Conservation (phyloP, 2,329 filamentous ascomycete species). For the Cladorrhinum sp. region DNA sequence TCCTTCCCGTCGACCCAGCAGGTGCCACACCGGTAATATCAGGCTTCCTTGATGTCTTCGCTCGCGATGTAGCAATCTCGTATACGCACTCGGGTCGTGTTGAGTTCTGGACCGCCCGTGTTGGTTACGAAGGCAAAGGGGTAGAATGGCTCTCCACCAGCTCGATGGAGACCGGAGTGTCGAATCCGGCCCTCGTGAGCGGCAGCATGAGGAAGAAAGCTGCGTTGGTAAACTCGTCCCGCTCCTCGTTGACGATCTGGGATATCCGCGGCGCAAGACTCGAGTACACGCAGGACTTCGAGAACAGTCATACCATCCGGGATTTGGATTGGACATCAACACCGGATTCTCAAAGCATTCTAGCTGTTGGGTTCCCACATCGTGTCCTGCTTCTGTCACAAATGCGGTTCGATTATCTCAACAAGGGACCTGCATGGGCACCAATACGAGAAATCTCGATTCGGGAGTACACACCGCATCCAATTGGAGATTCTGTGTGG, state of each 20-base stretch:
- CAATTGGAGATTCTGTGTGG: constrained; percentile 93
- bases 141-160: constrained; percentile 83
- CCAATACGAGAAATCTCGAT: constrained; percentile 79
- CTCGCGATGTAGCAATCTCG: constrained; percentile 80
- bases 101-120: constrained; percentile 79
- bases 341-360: constrained; percentile 80
- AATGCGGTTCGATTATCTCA: constrained; percentile 87
- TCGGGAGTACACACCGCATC: constrained; percentile 77
- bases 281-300: constrained; percentile 75
- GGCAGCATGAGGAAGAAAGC: constrained; percentile 85
- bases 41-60: constrained; percentile 81
- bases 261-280: constrained; percentile 78
- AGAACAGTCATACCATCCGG: constrained; percentile 69
- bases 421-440: constrained; percentile 85
- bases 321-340: constrained; percentile 95
- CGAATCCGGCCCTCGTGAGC: constrained; percentile 72
- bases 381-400: constrained; percentile 79
- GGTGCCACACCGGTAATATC: constrained; percentile 69
- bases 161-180: constrained; percentile 73
- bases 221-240: constrained; percentile 71
- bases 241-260: constrained; percentile 83
- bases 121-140: constrained; percentile 56
- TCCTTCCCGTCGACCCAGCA: constrained; percentile 83
- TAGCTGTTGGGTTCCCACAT: constrained; percentile 90
- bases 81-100: constrained; percentile 74